Conservation (phyloP, 331 rosid genomes). For the Telfairia occidentalis region DNA sequence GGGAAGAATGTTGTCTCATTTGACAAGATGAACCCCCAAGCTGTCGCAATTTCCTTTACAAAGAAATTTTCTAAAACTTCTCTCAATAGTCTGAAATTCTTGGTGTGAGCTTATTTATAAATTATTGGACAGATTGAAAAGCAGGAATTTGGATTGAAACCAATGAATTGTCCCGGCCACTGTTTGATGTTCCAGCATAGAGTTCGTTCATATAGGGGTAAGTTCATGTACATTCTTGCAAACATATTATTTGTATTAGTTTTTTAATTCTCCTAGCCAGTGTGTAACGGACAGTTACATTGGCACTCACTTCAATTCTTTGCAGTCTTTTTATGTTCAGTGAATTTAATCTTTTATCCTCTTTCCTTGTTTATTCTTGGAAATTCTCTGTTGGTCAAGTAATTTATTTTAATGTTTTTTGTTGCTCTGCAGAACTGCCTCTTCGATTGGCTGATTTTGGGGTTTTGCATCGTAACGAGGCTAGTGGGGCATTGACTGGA, state of each 20-base stretch:
- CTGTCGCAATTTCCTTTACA: too few relatives aligned
- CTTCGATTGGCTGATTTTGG: slow-evolving; percentile 97
- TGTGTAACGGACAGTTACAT: background rate
- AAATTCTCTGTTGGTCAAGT: background rate
- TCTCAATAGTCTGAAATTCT: too few relatives aligned
- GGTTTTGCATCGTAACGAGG: slow-evolving; percentile 94
- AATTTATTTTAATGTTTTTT: background rate
- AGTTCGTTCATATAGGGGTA: slow-evolving; percentile 97
- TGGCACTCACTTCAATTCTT: background rate
- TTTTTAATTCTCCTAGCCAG: background rate
- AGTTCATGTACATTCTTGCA: slow-evolving; percentile 1
- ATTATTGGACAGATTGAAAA: slow-evolving; percentile 57
- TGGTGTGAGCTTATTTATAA: background rate
- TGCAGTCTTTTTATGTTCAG: background rate
- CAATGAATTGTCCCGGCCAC: slow-evolving; percentile 99
- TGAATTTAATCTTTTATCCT: background rate
- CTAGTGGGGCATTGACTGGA: slow-evolving; percentile 98
- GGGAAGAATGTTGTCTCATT: too few relatives aligned
- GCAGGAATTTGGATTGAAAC: slow-evolving; percentile 96
- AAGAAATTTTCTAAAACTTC: too few relatives aligned
- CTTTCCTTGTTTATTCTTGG: background rate
- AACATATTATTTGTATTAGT: background rate
- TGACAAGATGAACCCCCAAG: too few relatives aligned
- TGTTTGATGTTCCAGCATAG: slow-evolving; percentile 93
- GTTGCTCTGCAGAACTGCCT: slow-evolving; percentile 66